Conservation (phyloP, 2,329 filamentous ascomycete genomes). For the Aotearoamyces nothofagi region DNA sequence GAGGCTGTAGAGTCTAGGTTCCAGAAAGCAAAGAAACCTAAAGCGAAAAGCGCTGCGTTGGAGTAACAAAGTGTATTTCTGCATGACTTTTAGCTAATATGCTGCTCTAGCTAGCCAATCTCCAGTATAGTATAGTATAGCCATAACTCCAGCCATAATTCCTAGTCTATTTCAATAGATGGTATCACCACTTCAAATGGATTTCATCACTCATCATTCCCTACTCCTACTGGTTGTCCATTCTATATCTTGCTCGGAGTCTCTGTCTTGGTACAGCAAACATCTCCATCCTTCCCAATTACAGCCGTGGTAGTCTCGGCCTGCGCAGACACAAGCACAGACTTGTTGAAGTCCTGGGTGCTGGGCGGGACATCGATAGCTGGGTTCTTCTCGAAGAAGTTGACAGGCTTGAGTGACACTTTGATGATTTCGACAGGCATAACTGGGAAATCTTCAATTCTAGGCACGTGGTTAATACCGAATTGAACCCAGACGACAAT, state of each 20-base stretch:
- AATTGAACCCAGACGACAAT: slow-evolving; percentile 43
- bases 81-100: slow-evolving; percentile 15
- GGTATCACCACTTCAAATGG: no score
- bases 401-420: slow-evolving; percentile 32
- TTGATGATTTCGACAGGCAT: slow-evolving; percentile 46
- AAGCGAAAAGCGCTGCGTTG: slow-evolving; percentile 3
- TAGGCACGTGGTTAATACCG: slow-evolving; percentile 47
- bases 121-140: slow-evolving; percentile 3
- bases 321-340: slow-evolving; percentile 10
- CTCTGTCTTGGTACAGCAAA: slow-evolving; percentile 13
- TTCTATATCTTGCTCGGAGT: slow-evolving; percentile 8
- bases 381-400: slow-evolving; percentile 36
- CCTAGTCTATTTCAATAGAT: no score
- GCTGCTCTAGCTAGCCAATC: slow-evolving; percentile 14
- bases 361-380: slow-evolving; percentile 32
- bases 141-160: not conserved
- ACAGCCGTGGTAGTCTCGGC: slow-evolving; percentile 9
- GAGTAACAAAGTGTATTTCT: slow-evolving; percentile 15
- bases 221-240: not conserved
- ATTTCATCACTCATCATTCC: not conserved
- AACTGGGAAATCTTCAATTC: slow-evolving; percentile 51
- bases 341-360: slow-evolving; percentile 27
- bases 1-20: no score
- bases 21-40: no score
- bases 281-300: slow-evolving; percentile 8